Evolutionary conservation across 2,329 filamentous ascomycete species (phyloP).

Genomic region (Rutstroemia sp.): DNA sequence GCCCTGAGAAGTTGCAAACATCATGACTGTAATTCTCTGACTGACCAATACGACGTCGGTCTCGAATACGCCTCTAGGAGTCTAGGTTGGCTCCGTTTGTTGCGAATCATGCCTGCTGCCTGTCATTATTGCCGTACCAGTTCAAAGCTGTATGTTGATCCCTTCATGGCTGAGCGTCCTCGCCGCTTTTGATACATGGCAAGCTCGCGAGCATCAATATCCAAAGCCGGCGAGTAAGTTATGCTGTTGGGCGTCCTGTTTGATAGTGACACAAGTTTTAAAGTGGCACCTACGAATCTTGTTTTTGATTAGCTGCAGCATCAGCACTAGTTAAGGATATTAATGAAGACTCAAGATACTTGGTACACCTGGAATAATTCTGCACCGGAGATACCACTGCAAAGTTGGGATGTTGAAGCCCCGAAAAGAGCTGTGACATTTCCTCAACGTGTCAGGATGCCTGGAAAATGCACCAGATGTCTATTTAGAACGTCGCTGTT

Average conservation of each 20-base stretch:
- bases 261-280: background rate
- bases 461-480: background rate
- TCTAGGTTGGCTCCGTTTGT: background rate
- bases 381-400: background rate
- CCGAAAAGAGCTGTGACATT: background rate
- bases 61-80: background rate
- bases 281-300: background rate
- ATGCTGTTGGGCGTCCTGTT: background rate
- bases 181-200: background rate
- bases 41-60: slow-evolving; percentile 4
- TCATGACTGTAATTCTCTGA: slow-evolving; percentile 1
- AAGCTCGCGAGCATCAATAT: background rate
- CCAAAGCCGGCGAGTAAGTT: background rate
- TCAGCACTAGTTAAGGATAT: background rate
- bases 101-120: background rate
- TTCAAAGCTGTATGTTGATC: background rate
- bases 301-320: background rate
- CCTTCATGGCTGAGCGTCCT: background rate
- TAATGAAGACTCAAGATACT: background rate
- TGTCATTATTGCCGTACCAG: background rate
- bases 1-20: background rate
- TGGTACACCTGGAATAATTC: background rate
- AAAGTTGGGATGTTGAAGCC: background rate
- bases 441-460: background rate
- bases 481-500: background rate